phyloP scores from a whole-genome alignment of 2,329 filamentous ascomycete genomes.

The Verticillium dahliae region DNA sequence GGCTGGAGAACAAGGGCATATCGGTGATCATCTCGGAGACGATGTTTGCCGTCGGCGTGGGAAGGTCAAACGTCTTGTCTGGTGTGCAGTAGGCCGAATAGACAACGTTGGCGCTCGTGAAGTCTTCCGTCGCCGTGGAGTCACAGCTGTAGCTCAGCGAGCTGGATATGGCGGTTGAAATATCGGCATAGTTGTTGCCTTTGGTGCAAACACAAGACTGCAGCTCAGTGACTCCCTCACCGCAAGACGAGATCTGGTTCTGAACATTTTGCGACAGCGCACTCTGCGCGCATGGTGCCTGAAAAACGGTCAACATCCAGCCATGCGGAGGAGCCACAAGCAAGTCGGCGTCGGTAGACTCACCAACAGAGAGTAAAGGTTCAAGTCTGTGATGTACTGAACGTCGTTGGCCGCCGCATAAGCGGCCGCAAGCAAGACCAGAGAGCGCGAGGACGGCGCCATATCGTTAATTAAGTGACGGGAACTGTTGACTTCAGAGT shows the following conservation, averaged over 20 bases:
- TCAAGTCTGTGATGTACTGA: background rate
- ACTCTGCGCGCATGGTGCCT: constrained; percentile 44
- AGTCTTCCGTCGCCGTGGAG: constrained; percentile 37
- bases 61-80: constrained; percentile 26
- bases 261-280: constrained; percentile 38
- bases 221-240: constrained; percentile 33
- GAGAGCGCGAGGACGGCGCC: background rate
- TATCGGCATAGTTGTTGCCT: constrained; percentile 29
- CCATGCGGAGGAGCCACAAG: background rate
- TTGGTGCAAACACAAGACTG: constrained; percentile 49
- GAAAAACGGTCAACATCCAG: background rate
- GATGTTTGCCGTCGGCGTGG: constrained; percentile 30
- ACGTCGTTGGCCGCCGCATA: background rate
- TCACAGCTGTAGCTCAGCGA: constrained; percentile 37
- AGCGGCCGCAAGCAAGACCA: background rate
- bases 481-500: background rate
- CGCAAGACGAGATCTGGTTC: constrained; percentile 35
- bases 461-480: background rate
- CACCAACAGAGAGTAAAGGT: background rate
- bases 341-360: background rate
- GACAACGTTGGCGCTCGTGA: constrained; percentile 37
- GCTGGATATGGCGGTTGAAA: constrained; percentile 30
- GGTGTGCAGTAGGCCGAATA: constrained; percentile 44
- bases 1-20: constrained; percentile 31
- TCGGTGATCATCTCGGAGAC: constrained; percentile 45